Conservation (phyloP, 148 eudicot genomes). For the Rhododendron mucronatum region DNA sequence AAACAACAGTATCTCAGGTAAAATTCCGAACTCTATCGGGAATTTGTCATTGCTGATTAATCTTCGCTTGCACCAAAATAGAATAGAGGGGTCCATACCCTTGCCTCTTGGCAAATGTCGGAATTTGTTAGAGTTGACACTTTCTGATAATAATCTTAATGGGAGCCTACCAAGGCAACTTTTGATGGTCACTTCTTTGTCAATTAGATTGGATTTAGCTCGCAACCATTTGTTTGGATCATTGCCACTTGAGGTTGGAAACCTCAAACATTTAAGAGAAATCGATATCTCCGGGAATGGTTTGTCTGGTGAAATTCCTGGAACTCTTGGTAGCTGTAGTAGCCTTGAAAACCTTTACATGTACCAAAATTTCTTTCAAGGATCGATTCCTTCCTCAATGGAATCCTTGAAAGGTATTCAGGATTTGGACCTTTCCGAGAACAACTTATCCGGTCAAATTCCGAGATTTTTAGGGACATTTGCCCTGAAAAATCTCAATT, state of each 20-base stretch:
- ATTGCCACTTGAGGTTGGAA: neutral
- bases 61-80: neutral
- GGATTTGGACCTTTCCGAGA: conserved; percentile 3
- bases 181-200: neutral
- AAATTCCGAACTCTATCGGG: conserved; percentile 9
- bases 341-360: neutral
- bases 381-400: conserved; percentile 3
- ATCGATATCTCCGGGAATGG: neutral
- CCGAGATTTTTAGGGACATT: neutral
- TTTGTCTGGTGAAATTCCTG: neutral
- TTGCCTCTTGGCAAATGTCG: neutral
- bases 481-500: too few species aligned
- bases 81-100: neutral
- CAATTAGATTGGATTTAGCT: neutral
- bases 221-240: neutral
- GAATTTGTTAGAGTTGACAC: neutral
- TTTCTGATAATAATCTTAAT: neutral
- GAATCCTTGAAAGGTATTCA: neutral
- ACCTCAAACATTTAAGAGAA: neutral
- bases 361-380: neutral
- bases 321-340: neutral
- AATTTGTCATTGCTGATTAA: neutral
- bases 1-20: neutral
- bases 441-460: conserved; percentile 13
- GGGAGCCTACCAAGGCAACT: conserved; percentile 1